These are phyloP conservation scores for Amphibolis antarctica DNA, from an alignment of 106 monocot genomes.

Conservation along the genomic window DNA sequence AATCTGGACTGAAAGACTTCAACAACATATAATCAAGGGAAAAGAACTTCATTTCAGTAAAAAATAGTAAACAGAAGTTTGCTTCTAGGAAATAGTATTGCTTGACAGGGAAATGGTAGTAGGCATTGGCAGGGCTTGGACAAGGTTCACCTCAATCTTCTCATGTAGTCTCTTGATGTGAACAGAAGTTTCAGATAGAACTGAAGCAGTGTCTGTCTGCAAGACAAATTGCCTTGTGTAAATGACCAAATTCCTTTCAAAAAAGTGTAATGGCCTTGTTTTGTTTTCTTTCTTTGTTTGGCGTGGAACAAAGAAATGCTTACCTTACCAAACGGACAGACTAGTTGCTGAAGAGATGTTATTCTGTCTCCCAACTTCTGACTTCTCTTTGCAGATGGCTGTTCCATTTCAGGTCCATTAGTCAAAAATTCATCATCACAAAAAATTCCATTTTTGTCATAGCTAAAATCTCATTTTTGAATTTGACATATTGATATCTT, in stretches of 20 bases:
- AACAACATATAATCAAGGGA: too few species aligned
- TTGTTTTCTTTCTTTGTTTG: background rate
- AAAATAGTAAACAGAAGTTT: too few species aligned
- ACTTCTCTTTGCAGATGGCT: slow-evolving; percentile 27
- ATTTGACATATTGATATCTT: too few species aligned
- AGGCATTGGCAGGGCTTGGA: too few species aligned
- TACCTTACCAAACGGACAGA: slow-evolving; percentile 41
- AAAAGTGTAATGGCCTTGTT: background rate
- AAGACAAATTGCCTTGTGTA: background rate
- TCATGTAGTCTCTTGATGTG: slow-evolving; percentile 30
- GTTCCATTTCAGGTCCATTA: background rate
- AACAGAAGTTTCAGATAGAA: slow-evolving; percentile 26
- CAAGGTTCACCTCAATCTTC: slow-evolving; percentile 23
- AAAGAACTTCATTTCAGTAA: too few species aligned
- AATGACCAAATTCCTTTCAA: background rate
- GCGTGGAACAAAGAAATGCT: background rate
- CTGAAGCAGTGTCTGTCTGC: slow-evolving; percentile 46
- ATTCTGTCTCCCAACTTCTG: slow-evolving; percentile 39
- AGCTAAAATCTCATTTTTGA: too few species aligned
- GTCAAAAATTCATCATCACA: too few species aligned
- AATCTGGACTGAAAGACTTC: too few species aligned
- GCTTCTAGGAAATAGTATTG: too few species aligned
- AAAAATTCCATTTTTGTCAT: too few species aligned
- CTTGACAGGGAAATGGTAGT: too few species aligned
- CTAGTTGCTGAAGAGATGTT: slow-evolving; percentile 35